phyloP scores from a whole-genome alignment of 805 yeast species.

The Myxozyma neglecta region DNA sequence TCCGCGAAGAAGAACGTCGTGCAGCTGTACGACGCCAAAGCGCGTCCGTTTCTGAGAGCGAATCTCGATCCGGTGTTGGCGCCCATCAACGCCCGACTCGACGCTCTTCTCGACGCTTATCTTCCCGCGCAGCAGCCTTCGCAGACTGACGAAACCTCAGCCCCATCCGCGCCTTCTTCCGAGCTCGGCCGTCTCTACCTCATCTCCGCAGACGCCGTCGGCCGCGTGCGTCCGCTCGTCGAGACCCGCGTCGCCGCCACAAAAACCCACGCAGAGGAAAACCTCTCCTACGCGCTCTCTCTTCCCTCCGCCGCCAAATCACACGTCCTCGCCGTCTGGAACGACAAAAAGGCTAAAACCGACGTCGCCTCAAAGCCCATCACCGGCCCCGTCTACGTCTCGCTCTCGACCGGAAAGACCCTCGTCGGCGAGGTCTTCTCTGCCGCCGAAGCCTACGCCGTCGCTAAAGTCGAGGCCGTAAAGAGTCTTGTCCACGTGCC shows the following conservation, averaged over 20 bases:
- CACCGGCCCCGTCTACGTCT: constrained; percentile 18
- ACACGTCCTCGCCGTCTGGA: constrained; percentile 28
- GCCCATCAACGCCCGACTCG: constrained; percentile 61
- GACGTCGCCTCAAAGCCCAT: constrained; percentile 21
- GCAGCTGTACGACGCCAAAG: constrained; percentile 57
- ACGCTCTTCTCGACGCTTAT: constrained; percentile 46
- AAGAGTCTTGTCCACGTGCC: constrained; percentile 13
- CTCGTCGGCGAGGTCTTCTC: constrained; percentile 15
- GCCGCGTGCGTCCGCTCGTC: constrained; percentile 25
- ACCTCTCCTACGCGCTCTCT: constrained; percentile 21
- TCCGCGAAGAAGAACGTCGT: constrained; percentile 42
- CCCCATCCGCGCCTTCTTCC: constrained; percentile 10
- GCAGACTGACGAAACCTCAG: neutral
- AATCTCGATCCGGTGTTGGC: constrained; percentile 60
- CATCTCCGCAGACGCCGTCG: constrained; percentile 20
- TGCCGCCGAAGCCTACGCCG: constrained; percentile 24
- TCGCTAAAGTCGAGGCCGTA: constrained; percentile 9
- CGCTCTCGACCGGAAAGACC: constrained; percentile 27
- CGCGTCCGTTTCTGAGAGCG: constrained; percentile 63
- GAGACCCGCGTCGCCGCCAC: constrained; percentile 22
- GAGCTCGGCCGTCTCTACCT: constrained; percentile 26
- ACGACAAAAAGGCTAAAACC: constrained; percentile 23
- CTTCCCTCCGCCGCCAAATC: constrained; percentile 22
- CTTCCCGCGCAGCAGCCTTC: constrained; percentile 43
- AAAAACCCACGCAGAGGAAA: constrained; percentile 16